Evolutionary conservation across 441 rosid species (phyloP).

Genomic region (Adansonia rubrostipa): DNA sequence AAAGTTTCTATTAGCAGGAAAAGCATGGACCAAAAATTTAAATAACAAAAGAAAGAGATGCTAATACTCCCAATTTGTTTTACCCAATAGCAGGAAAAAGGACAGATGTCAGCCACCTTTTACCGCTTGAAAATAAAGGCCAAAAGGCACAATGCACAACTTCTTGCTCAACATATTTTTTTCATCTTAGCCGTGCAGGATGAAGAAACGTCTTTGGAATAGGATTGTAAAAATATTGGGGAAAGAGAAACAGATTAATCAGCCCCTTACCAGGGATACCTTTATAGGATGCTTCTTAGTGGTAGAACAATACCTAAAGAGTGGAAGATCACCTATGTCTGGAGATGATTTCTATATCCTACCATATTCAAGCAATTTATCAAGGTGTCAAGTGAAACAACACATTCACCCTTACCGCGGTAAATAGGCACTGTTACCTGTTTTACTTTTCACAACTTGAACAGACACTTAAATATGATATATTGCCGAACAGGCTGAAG

Average conservation of each 20-base stretch:
- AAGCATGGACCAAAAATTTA: slow-evolving; percentile 43
- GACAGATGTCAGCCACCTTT: slow-evolving; percentile 54
- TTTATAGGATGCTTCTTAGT: slow-evolving; percentile 37
- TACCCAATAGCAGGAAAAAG: slow-evolving; percentile 58
- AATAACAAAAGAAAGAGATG: slow-evolving; percentile 56
- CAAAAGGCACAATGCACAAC: slow-evolving; percentile 50
- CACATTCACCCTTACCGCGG: slow-evolving; percentile 33
- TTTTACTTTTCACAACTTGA: slow-evolving; percentile 45
- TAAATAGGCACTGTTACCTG: slow-evolving; percentile 47
- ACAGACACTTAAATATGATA: slow-evolving; percentile 30
- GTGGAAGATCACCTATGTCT: slow-evolving; percentile 25
- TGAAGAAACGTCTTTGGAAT: slow-evolving; percentile 56
- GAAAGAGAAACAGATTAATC: slow-evolving; percentile 30
- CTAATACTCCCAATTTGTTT: slow-evolving; percentile 66
- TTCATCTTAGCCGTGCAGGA: slow-evolving; percentile 54
- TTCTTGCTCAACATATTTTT: slow-evolving; percentile 52
- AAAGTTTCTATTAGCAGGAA: slow-evolving; percentile 58
- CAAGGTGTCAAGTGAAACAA: slow-evolving; percentile 25
- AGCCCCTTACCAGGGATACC: slow-evolving; percentile 59
- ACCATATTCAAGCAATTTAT: slow-evolving; percentile 13
- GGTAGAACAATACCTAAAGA: slow-evolving; percentile 40
- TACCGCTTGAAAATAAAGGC: slow-evolving; percentile 56
- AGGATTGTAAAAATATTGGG: slow-evolving; percentile 40
- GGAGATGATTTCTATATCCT: slow-evolving; percentile 22
- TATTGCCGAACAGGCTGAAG: slow-evolving; percentile 32